These are phyloP conservation scores for Neurospora sp. DNA, from an alignment of 2,329 filamentous ascomycete species.

Conservation along the genomic window DNA sequence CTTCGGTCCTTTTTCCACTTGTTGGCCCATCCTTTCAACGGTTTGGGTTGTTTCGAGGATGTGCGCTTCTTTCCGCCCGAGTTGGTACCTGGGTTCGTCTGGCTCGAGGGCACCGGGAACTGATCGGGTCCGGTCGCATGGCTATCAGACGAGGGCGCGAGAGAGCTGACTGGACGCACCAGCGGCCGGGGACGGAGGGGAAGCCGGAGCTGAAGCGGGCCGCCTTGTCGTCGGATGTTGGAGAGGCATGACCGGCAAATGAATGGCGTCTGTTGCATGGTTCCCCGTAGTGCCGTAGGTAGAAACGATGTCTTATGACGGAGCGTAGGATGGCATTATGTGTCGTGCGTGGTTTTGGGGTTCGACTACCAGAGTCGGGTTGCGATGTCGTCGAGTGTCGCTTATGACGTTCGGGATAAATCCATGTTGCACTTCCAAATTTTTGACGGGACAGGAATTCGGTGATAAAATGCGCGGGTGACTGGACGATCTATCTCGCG, in stretches of 20 bases:
- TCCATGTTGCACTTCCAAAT: neutral
- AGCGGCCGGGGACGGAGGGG: neutral
- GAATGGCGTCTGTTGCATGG: constrained; percentile 10
- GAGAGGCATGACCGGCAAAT: constrained; percentile 11
- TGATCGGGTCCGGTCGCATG: neutral
- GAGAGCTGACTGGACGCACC: neutral
- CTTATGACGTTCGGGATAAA: neutral
- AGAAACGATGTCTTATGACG: neutral
- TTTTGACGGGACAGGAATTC: neutral
- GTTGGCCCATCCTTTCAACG: neutral
- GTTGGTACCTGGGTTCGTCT: neutral
- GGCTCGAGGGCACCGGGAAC: neutral
- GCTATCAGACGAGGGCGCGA: neutral
- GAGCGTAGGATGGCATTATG: neutral
- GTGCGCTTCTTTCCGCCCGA: neutral
- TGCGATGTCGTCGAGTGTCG: neutral
- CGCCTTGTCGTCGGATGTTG: constrained; percentile 1
- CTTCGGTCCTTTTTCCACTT: neutral
- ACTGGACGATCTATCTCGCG: neutral
- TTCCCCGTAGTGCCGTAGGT: neutral
- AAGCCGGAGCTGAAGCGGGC: neutral
- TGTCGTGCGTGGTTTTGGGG: neutral
- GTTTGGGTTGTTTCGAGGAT: neutral
- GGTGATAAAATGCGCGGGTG: neutral
- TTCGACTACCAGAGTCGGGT: neutral